Evolutionary conservation across 2,329 filamentous ascomycete species (phyloP), one percentile per base, ranked within the genome.

Genomic region (Calonectria multiphialidica): DNA sequence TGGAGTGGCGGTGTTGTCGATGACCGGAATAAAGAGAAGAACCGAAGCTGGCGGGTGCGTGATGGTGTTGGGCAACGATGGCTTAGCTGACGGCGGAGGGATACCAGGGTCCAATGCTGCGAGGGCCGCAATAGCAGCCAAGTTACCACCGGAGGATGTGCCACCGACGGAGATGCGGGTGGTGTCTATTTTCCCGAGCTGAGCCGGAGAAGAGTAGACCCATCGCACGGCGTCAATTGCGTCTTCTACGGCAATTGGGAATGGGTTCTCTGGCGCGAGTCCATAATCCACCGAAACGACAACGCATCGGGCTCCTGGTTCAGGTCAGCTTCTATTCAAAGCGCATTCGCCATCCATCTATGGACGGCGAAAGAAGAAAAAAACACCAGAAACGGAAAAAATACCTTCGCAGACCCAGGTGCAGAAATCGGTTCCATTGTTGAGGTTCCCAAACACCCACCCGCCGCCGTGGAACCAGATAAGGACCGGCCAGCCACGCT

Each of bases 381-480:
- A 30, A 5, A 30, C 3, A 2, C 15, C 18, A 45, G 12, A n/a
- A 21, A 28, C 23, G 35, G 35, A n/a, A 21, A 18, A 68, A 68
- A 47, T 74, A 76, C 80, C 76, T 76, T 80, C 68, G 61, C 82
- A 84, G 10, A 81, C 70, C 61, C 79, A 78, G 5, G 79, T 81
- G 53, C 81, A 80, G 44, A 84, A 80, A 40, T 81, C 82, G 12
- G 80, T 81, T 10, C 83, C 82, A 64, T 78, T 83, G 8, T 78
- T 77, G 7, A 84, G 62, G 3, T 80, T 80, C 1, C 84, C 84
- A 64, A 83, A 78, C 5, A 81, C 83, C 83, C 83, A 85, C 3
- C 83, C 84, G 6, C 84, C 84, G 25, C 84, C 84, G 53, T 85
- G 84, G 28, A 81, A 82, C 84, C 83, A 85, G 10, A 85, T 66